Percentiles rank a stretch among this genome's conserved stretches.
phyloP scores from a whole-genome alignment of 768 basidiomycete genomes.

The Psilocybe cyanescens region DNA sequence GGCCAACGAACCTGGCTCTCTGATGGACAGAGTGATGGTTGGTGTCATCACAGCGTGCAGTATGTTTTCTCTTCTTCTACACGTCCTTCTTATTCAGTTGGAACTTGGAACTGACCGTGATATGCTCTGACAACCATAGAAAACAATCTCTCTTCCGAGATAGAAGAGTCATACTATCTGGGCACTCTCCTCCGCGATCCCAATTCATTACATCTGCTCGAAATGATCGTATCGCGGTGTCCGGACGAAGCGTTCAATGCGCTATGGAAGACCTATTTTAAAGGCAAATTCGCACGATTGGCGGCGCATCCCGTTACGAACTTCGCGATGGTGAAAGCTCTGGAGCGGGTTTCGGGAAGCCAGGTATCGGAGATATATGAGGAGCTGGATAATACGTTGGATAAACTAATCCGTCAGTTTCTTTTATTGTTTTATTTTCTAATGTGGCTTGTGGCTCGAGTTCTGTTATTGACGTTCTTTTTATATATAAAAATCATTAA shows the following conservation, averaged over 20 bases:
- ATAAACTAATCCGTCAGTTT: constrained; percentile 71
- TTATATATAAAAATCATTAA: constrained; percentile 25
- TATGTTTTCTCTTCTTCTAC: constrained; percentile 38
- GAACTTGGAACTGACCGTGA: background rate
- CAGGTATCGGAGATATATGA: constrained; percentile 58
- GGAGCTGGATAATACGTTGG: constrained; percentile 65
- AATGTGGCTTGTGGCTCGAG: too few relatives aligned
- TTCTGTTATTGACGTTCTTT: too few relatives aligned
- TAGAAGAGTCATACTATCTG: constrained; percentile 76
- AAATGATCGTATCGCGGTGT: constrained; percentile 70
- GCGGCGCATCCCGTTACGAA: constrained; percentile 94
- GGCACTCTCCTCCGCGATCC: constrained; percentile 82
- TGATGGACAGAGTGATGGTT: constrained; percentile 81
- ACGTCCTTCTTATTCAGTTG: too few relatives aligned
- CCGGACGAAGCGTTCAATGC: constrained; percentile 62
- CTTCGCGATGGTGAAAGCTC: constrained; percentile 84
- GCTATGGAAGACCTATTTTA: constrained; percentile 82
- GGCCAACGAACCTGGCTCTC: constrained; percentile 62
- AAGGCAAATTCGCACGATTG: constrained; percentile 70
- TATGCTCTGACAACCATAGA: background rate
- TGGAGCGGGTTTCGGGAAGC: constrained; percentile 60
- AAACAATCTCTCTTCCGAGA: too few relatives aligned
- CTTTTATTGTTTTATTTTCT: background rate
- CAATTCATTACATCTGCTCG: constrained; percentile 90
- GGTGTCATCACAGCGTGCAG: constrained; percentile 72